Base-by-base conservation (phyloP, 1,284 basidiomycete species). In the Cronartium quercuum region DNA sequence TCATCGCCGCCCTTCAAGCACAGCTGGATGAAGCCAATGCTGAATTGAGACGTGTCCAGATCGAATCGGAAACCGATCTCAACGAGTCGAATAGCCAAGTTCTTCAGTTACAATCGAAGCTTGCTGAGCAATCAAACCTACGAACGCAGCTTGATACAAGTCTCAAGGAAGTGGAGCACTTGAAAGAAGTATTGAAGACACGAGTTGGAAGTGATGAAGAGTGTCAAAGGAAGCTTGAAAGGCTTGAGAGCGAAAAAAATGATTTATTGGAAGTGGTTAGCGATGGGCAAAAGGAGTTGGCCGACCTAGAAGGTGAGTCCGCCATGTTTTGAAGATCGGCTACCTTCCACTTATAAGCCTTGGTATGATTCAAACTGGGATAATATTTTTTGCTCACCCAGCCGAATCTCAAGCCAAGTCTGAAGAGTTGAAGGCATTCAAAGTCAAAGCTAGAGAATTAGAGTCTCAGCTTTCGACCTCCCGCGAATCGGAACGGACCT, bases 61-160 rank as follows among this genome's bases (percentile, higher is more conserved):
- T 73, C 63, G 70, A 73, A 60, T 66, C 62, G 0, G 70, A 73
- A 44, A 55, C 70, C 7, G 70, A 65, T n/a, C 55, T 73, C 29
- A 65, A 73, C 40, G 62, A 47, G 1, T 55, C 70, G 0, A 58
- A 65, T 37, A 40, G 44, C 37, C 70, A 63, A 6, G 24, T 29
- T 13, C 51, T 42, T 40, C 51, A 73, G 40, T 55, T 73, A 9
- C 62, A 73, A 66, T 37, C 70, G n/a, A 65, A 60, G 66, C 51
- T 73, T 3, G 15, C 9, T 21, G 1, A 24, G 12, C 62, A 73
- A 47, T 55, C 62, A 10, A 47, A 29, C 6, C 42, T 58, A 18
- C 62, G 34, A n/a, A 24, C 40, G 21, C 62, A 73, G 34, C 70
- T 73, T 34, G 70, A 73, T 34, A n/a, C 38, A 10, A 58, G 47